These are phyloP conservation scores for Haplosporangium sp. DNA, from an alignment of 371 early-diverging fungal species.

Conservation along the genomic window DNA sequence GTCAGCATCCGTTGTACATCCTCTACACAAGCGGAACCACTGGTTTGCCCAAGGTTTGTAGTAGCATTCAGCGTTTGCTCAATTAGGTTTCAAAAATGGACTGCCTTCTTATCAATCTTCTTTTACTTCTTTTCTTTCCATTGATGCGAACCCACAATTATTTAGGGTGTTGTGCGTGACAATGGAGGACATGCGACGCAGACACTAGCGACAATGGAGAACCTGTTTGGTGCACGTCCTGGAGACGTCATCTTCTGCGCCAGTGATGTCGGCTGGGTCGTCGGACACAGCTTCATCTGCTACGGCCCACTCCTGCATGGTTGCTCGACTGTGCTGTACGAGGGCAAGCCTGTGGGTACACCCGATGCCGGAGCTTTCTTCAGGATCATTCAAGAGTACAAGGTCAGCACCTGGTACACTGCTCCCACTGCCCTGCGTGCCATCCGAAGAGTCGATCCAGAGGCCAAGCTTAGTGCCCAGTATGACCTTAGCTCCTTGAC, in stretches of 20 bases:
- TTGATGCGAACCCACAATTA: background rate
- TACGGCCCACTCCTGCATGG: constrained; percentile 94
- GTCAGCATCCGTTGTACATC: constrained; percentile 92
- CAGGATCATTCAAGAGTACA: constrained; percentile 82
- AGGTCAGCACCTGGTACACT: constrained; percentile 86
- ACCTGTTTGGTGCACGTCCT: constrained; percentile 79
- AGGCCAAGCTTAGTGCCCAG: constrained; percentile 63
- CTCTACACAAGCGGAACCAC: constrained; percentile 95
- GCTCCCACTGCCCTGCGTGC: constrained; percentile 95
- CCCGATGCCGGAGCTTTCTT: constrained; percentile 88
- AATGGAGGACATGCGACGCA: constrained; percentile 92
- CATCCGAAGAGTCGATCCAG: constrained; percentile 84
- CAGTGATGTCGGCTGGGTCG: constrained; percentile 96
- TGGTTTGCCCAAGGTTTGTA: constrained; percentile 76
- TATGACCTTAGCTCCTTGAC: constrained; percentile 74
- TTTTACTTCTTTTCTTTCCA: background rate
- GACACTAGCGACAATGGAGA: constrained; percentile 80
- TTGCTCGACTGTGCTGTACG: constrained; percentile 89
- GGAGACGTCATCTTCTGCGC: constrained; percentile 84
- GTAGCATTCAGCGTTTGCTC: background rate
- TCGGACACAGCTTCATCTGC: constrained; percentile 91
- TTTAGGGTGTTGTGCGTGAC: constrained; percentile 89
- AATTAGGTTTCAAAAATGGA: background rate
- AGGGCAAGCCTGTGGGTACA: constrained; percentile 88
- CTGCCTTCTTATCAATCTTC: background rate